A percentile compares a stretch with the other conserved stretches of the same genome.
Conservation (phyloP, 106 monocot genomes). For the Allium fistulosum region DNA sequence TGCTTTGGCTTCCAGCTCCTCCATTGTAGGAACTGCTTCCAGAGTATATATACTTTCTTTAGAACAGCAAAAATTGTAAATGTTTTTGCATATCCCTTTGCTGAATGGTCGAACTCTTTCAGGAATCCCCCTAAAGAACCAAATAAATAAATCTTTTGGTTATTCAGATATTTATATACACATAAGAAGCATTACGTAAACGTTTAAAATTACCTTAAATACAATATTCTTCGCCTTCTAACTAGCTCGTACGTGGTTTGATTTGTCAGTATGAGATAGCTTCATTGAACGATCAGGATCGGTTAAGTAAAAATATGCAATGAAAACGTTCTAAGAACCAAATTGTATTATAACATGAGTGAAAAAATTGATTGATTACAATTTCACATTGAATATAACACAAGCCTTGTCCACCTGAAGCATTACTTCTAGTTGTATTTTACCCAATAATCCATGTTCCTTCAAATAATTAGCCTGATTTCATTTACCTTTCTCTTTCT, state of each 20-base stretch:
- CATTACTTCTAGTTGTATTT: too few species aligned
- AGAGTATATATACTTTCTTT: slow-evolving; percentile 17
- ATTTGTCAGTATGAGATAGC: slow-evolving; percentile 78
- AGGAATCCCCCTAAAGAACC: slow-evolving; percentile 46
- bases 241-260: slow-evolving; percentile 97
- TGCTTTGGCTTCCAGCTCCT: slow-evolving; percentile 60
- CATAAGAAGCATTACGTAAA: neutral
- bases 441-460: too few species aligned
- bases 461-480: too few species aligned
- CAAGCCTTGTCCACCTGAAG: too few species aligned
- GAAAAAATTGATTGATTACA: too few species aligned
- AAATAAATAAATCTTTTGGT: neutral
- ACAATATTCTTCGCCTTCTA: slow-evolving; percentile 67
- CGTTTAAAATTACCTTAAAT: slow-evolving; percentile 40
- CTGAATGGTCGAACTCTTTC: slow-evolving; percentile 71
- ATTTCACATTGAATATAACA: too few species aligned
- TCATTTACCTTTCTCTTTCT: too few species aligned
- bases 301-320: neutral
- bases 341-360: too few species aligned
- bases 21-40: slow-evolving; percentile 62
- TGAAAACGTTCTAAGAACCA: too few species aligned
- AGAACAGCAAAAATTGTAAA: slow-evolving; percentile 61
- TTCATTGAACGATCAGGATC: slow-evolving; percentile 10
- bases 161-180: neutral
- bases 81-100: slow-evolving; percentile 60